Percentiles rank a stretch among this genome's conserved stretches.
These are phyloP conservation scores for Vitis hybrid DNA, from an alignment of 177 flowering plant species.

Conservation along the genomic window DNA sequence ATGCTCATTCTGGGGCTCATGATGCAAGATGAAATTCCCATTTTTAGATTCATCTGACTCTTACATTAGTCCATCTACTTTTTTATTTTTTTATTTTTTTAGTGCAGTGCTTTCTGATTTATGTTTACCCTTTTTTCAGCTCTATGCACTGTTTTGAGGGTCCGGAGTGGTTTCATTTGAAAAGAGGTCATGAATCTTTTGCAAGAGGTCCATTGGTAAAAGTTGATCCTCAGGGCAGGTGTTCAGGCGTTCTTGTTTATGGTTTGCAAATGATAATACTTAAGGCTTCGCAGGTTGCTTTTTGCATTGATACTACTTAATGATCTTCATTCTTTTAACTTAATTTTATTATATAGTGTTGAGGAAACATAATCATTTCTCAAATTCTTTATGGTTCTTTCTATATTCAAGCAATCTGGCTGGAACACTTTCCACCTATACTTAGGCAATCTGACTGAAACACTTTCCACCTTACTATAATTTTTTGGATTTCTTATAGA, in stretches of 20 bases:
- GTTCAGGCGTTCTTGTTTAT: slow-evolving; percentile 86
- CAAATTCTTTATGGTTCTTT: background rate
- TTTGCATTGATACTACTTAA: slow-evolving; percentile 1
- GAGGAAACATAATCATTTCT: background rate
- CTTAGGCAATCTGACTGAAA: no score
- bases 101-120: background rate
- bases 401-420: no score
- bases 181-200: slow-evolving; percentile 91
- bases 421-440: no score
- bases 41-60: background rate
- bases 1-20: no score
- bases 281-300: slow-evolving; percentile 83
- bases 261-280: slow-evolving; percentile 91
- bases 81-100: background rate
- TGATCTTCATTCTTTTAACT: slow-evolving; percentile 1
- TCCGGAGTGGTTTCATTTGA: slow-evolving; percentile 87
- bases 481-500: no score
- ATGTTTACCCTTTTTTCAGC: slow-evolving; percentile 39
- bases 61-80: background rate
- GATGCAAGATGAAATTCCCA: background rate
- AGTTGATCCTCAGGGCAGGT: slow-evolving; percentile 95
- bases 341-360: background rate
- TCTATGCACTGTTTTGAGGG: slow-evolving; percentile 99
- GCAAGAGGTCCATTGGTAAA: slow-evolving; percentile 87
- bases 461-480: no score